Conservation (phyloP, 257 asterid genomes). For the Knoxia roxburghii region DNA sequence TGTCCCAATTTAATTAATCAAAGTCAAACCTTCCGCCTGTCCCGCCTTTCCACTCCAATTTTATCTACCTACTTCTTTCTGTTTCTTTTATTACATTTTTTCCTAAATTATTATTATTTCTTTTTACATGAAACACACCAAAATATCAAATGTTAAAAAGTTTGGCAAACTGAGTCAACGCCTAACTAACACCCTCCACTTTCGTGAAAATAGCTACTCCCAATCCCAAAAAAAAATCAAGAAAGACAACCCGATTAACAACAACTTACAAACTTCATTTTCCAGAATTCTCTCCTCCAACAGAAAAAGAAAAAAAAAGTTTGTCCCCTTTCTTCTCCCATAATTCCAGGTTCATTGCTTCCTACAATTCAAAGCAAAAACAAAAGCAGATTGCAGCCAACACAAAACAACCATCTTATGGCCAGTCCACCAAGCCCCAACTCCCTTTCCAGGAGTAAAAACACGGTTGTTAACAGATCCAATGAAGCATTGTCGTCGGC, state of each 20-base stretch:
- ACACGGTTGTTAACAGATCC: not conserved
- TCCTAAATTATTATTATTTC: not conserved
- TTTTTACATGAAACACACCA: not conserved
- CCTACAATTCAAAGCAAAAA: too few relatives aligned
- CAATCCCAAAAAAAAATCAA: not conserved
- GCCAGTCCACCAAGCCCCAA: not conserved
- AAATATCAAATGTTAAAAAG: conserved; percentile 12
- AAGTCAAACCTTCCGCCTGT: too few relatives aligned
- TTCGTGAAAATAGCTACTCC: conserved; percentile 15
- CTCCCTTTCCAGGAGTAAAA: not conserved
- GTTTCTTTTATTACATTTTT: too few relatives aligned
- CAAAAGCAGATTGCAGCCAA: conserved; percentile 6
- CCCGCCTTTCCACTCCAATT: too few relatives aligned
- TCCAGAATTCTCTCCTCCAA: not conserved
- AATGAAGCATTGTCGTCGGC: not conserved
- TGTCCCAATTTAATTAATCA: too few relatives aligned
- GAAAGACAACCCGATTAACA: not conserved
- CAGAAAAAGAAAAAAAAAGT: not conserved
- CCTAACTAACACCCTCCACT: conserved; percentile 29
- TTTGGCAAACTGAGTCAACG: conserved; percentile 21
- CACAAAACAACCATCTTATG: not conserved
- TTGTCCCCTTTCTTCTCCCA: not conserved
- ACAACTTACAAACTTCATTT: not conserved
- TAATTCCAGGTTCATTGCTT: not conserved
- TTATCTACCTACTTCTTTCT: too few relatives aligned